These are phyloP conservation scores for Scedosporium dehoogii DNA, from an alignment of 2,329 filamentous ascomycete genomes.

Conservation along the genomic window DNA sequence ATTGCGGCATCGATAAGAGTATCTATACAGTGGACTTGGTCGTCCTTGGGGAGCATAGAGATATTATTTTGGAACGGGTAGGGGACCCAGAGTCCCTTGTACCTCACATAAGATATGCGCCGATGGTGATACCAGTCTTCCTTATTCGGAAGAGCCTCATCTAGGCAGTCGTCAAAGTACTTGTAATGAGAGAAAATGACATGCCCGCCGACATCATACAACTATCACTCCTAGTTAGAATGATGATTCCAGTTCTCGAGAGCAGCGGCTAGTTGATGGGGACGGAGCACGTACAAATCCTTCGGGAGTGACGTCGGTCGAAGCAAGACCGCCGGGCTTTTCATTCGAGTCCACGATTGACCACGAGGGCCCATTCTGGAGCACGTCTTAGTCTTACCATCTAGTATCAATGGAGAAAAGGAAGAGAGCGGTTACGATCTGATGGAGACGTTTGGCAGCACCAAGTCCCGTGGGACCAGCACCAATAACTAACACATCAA, in stretches of 20 bases:
- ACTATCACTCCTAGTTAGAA: slow-evolving; percentile 36
- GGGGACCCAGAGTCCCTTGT: slow-evolving; percentile 92
- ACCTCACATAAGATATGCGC: slow-evolving; percentile 97
- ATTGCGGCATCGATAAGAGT: slow-evolving; percentile 92
- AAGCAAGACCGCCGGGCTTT: slow-evolving; percentile 88
- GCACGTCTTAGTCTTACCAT: background rate
- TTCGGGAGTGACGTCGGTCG: slow-evolving; percentile 89
- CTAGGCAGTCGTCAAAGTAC: slow-evolving; percentile 98
- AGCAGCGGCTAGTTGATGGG: background rate
- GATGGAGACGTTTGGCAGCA: slow-evolving; percentile 94
- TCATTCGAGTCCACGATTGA: slow-evolving; percentile 88
- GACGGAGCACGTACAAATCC: slow-evolving; percentile 72
- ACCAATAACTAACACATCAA: slow-evolving; percentile 96
- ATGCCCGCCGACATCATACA: slow-evolving; percentile 97
- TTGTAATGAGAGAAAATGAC: slow-evolving; percentile 99
- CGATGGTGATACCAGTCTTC: slow-evolving; percentile 97
- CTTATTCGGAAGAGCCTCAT: slow-evolving; percentile 89
- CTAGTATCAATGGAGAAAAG: background rate
- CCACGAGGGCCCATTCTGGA: slow-evolving; percentile 84
- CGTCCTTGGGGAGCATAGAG: slow-evolving; percentile 93
- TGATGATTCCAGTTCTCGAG: background rate
- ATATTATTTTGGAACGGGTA: slow-evolving; percentile 99
- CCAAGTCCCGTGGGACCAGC: slow-evolving; percentile 95
- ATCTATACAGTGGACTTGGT: slow-evolving; percentile 89
- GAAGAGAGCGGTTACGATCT: slow-evolving; percentile 58